Base-by-base conservation (phyloP, 768 basidiomycete genomes). In the Crucibulum laeve region DNA sequence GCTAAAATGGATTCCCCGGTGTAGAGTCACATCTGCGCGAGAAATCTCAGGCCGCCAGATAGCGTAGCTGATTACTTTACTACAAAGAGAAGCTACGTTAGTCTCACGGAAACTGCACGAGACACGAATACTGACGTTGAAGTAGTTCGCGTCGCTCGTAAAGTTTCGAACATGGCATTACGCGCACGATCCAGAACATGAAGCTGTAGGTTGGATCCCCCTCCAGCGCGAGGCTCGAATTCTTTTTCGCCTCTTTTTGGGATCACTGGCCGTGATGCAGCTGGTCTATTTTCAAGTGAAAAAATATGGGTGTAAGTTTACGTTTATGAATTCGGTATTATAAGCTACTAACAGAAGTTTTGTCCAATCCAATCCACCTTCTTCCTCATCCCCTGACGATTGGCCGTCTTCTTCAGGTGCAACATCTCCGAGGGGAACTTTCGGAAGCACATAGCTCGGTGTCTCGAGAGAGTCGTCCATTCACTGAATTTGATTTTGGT, bases 201-300 rank as follows among this genome's bases (percentile, higher is more conserved):
- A 21, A 80, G 64, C 56, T 98, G 96, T 10, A 91, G 68, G 10
- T 77, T 79, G 8, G 89, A 84, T 4, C 85, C 87, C 7, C 78
- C 70, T 42, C 73, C 69, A 40, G 71, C 70, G 33, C 65, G 53
- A 1, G 96, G 96, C 59, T 98, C 95, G 52, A 92, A 98, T 51
- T 98, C 94, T 59, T 99, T 98, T 64, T 98, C 96, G 1, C 96
- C 96, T 21, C 96, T 80, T 62, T 90, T 94, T 4, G 96, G 96
- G 40, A 99, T 94, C 2, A 87, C 70, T 2, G 87, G 87, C 30
- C 83, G 76, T 4, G 65, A 57, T 25, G 64, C 55, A 21, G 60
- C 59, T 43, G 71, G 67, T 15, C 73, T 76, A 46, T 7, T 28
- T 30, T 3, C 17, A 44, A 37, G 3, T 11, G 28, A 32, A 32